Percentiles rank a stretch among this genome's conserved stretches.
phyloP scores from a whole-genome alignment of 179 eudicot genomes.

The Drosera spatulata region DNA sequence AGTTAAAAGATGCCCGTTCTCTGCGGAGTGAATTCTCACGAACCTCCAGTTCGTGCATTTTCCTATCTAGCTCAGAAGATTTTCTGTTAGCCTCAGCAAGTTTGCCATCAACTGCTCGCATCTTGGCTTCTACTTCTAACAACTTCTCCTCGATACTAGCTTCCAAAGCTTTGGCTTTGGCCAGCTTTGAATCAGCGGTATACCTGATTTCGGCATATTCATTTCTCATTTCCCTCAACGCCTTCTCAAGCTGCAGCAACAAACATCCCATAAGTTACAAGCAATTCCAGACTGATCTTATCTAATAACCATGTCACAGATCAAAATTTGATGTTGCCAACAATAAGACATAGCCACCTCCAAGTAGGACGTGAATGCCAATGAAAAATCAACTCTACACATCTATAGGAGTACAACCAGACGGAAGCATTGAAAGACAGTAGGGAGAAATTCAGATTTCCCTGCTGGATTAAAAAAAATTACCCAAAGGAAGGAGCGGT shows the following conservation, averaged over 20 bases:
- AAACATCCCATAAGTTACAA: neutral
- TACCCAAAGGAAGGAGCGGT: no score
- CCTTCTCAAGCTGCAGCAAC: conserved; percentile 77
- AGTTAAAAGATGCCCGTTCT: conserved; percentile 59
- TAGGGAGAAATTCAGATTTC: no score
- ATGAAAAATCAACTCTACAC: no score
- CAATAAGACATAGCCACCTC: neutral
- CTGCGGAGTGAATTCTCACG: conserved; percentile 66
- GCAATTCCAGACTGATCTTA: neutral
- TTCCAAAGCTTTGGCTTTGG: conserved; percentile 67
- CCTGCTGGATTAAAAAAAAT: no score
- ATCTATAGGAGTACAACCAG: no score
- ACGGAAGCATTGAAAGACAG: no score
- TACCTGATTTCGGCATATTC: conserved; percentile 63
- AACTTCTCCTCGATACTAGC: conserved; percentile 67
- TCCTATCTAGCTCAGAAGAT: conserved; percentile 71
- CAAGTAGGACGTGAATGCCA: no score
- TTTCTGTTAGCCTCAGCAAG: conserved; percentile 78
- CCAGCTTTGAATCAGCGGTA: conserved; percentile 57
- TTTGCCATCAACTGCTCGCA: conserved; percentile 71
- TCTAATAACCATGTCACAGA: neutral
- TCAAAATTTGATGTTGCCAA: neutral
- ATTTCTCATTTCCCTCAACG: conserved; percentile 55
- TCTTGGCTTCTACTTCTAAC: conserved; percentile 58
- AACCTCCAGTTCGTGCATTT: conserved; percentile 58